A percentile compares a stretch with the other conserved stretches of the same genome.
These are phyloP conservation scores for Fibroporia radiculosa DNA, from an alignment of 768 basidiomycete species.

Conservation along the genomic window DNA sequence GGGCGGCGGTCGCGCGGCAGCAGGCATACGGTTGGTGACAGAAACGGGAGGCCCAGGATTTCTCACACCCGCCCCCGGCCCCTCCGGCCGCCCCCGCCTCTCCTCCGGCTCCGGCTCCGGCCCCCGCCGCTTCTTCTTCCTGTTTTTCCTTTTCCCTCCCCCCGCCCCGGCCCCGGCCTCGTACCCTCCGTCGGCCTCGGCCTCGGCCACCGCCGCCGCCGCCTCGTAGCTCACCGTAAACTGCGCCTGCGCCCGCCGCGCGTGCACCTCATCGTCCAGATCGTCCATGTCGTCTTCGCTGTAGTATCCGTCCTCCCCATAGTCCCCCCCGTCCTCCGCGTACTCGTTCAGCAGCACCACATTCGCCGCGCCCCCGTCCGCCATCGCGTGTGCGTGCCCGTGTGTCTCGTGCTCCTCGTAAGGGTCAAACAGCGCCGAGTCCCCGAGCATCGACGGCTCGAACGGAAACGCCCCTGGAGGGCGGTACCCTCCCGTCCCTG, in stretches of 20 bases:
- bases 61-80: constrained; percentile 17
- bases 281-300: constrained; percentile 39
- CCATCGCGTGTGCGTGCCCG: constrained; percentile 12
- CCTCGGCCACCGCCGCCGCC: constrained; percentile 9
- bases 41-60: constrained; percentile 28
- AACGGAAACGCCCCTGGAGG: constrained; percentile 35
- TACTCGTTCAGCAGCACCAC: constrained; percentile 34
- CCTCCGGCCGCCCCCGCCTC: constrained; percentile 14
- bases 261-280: constrained; percentile 26
- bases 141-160: constrained; percentile 35
- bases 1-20: constrained; percentile 31
- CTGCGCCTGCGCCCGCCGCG: constrained; percentile 25
- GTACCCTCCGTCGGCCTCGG: constrained; percentile 4
- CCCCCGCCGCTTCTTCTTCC: not conserved
- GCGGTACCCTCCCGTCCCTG: no score
- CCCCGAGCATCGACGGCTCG: constrained; percentile 46
- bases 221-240: constrained; percentile 35
- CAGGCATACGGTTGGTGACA: constrained; percentile 38
- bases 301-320: constrained; percentile 35
- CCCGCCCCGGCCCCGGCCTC: constrained; percentile 22
- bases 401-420: constrained; percentile 40
- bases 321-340: constrained; percentile 28
- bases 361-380: constrained; percentile 9
- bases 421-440: constrained; percentile 44
- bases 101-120: constrained; percentile 16